These are phyloP conservation scores for Corrigiola litoralis DNA, from an alignment of 179 eudicot genomes.

Conservation along the genomic window DNA sequence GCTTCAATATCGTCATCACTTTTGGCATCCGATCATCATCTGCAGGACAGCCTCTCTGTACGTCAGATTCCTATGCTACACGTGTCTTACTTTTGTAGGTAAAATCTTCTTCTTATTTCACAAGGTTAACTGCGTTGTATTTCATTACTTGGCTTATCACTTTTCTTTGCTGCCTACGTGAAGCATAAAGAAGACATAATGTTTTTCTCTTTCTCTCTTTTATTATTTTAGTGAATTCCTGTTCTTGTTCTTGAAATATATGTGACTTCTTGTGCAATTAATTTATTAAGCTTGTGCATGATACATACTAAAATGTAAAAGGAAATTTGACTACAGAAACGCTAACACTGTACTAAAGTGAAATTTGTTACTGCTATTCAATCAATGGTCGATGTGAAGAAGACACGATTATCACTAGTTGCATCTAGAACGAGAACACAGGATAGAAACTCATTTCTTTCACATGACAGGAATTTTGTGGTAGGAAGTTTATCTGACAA, in stretches of 20 bases:
- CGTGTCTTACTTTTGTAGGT: conserved; percentile 17
- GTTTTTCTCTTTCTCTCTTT: too few relatives aligned
- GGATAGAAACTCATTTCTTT: too few relatives aligned
- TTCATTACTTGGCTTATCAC: neutral
- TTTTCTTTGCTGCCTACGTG: neutral
- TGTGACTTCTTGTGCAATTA: neutral
- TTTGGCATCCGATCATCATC: conserved; percentile 13
- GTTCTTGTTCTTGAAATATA: neutral
- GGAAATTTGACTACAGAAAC: neutral
- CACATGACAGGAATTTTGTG: too few relatives aligned
- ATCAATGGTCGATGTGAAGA: too few relatives aligned
- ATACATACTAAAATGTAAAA: neutral
- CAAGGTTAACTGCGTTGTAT: neutral
- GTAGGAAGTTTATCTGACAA: too few relatives aligned
- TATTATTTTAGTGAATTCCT: too few relatives aligned
- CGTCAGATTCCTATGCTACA: conserved; percentile 11
- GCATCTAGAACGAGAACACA: too few relatives aligned
- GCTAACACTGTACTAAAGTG: too few relatives aligned
- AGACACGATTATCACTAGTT: too few relatives aligned
- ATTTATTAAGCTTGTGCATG: neutral
- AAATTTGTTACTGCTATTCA: too few relatives aligned
- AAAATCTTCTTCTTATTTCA: neutral
- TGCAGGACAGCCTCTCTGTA: conserved; percentile 18
- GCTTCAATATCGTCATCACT: conserved; percentile 20
- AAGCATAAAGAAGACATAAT: neutral